Base-by-base conservation (phyloP, 495 filamentous ascomycete species). In the Parmelia sp. region DNA sequence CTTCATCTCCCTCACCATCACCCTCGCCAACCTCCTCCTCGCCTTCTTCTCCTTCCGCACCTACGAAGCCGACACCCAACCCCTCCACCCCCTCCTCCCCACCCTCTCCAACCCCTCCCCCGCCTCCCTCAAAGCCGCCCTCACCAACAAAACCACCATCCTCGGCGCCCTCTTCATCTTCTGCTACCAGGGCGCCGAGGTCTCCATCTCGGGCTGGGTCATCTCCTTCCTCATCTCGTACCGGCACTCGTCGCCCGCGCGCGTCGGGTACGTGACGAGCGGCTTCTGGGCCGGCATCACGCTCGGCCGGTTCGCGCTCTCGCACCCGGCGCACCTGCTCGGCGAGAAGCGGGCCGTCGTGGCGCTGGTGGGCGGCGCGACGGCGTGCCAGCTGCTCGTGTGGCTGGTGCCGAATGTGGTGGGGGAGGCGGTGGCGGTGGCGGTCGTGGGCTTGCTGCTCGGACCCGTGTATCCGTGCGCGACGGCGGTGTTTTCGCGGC, bases 251-350 rank as follows among this genome's bases (percentile, higher is more conserved):
- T 75, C 86, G 63, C 87, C 88, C 4, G 74, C 79, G 11, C 75
- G 78, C 5, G 87, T 92, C 12, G 90, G 91, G 21, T 92, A 91
- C 71, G 90, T 93, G 5, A 91, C 88, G 27, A 79, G 89, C 1
- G 90, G 90, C 7, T 95, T 92, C 74, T 92, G 90, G 90, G 88
- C 73, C 12, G 89, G 90, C 53, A 88, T 95, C 42, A 75, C 77
- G 9, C 69, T 88, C 1, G 90, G 90, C 1, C 80, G 90, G 3
- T 87, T 92, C 71, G 64, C 84, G 4, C 79, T 94, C 44, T 82
- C 83, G 15, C 82, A 84, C 25, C 76, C 84, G 0, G 86, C 88
- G 0, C 79, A 84, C 62, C 77, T 75, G 11, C 65, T 92, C 25
- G 90, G 89, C 33, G 89, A 93, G 74, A 88, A 85, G 68, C 58